Evolutionary conservation across 1,284 basidiomycete species (phyloP).

Genomic region (Papiliotrema terrestris): DNA sequence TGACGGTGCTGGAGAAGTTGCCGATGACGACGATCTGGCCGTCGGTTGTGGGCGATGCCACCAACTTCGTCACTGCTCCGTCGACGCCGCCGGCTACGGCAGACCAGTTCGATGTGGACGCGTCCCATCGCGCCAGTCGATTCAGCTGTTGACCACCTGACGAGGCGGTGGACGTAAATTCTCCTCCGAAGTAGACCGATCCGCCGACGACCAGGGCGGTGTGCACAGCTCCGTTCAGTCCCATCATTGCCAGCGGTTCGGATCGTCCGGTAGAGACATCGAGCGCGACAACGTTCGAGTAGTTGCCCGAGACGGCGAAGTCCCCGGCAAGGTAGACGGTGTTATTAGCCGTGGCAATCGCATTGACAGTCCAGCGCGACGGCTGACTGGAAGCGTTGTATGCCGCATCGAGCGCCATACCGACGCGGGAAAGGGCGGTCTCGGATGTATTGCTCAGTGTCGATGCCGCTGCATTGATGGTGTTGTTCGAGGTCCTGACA

Average conservation of each 20-base stretch:
- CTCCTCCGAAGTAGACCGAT: constrained; percentile 77
- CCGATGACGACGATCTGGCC: constrained; percentile 65
- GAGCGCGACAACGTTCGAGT: constrained; percentile 70
- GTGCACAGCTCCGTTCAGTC: constrained; percentile 72
- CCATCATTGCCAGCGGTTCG: constrained; percentile 57
- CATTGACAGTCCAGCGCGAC: constrained; percentile 52
- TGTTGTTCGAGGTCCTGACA: constrained; percentile 11
- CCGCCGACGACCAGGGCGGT: constrained; percentile 60
- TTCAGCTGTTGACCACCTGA: constrained; percentile 57
- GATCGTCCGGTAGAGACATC: constrained; percentile 57
- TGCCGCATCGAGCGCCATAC: constrained; percentile 55
- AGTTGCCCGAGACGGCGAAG: constrained; percentile 60
- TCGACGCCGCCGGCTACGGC: constrained; percentile 71
- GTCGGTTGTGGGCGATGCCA: constrained; percentile 50
- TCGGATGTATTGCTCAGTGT: constrained; percentile 66
- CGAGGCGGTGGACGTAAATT: constrained; percentile 68
- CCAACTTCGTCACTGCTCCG: constrained; percentile 65
- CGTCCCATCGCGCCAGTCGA: constrained; percentile 73
- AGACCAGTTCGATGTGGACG: constrained; percentile 64
- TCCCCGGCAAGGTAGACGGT: constrained; percentile 71
- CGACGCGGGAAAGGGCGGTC: constrained; percentile 64
- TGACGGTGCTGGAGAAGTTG: constrained; percentile 63
- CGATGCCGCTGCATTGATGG: constrained; percentile 34
- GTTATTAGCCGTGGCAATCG: constrained; percentile 64
- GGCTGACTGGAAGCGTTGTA: constrained; percentile 39